Conservation (phyloP, 768 basidiomycete genomes). For the Boletales sp. region DNA sequence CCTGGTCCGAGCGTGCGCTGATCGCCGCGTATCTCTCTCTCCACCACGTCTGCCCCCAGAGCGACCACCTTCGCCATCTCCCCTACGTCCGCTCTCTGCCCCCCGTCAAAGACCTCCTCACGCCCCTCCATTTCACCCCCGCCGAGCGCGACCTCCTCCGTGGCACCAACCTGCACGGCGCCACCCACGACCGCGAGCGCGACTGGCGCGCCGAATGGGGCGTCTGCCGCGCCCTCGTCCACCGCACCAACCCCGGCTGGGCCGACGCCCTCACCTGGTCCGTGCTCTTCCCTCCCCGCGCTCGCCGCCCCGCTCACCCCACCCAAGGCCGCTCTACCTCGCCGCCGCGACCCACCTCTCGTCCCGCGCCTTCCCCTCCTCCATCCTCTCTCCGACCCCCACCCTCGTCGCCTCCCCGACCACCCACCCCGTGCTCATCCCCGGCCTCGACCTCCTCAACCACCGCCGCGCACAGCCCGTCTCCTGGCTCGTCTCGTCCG, state of each 20-base stretch:
- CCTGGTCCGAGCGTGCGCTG: slow-evolving; percentile 63
- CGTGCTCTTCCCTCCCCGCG: slow-evolving; percentile 15
- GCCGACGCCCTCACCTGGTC: slow-evolving; percentile 65
- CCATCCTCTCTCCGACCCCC: slow-evolving; percentile 58
- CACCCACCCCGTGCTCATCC: slow-evolving; percentile 77
- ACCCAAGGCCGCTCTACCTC: slow-evolving; percentile 66
- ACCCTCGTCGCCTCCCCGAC: slow-evolving; percentile 47
- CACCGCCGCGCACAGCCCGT: slow-evolving; percentile 78
- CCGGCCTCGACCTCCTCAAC: slow-evolving; percentile 84
- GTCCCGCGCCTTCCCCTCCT: slow-evolving; percentile 88
- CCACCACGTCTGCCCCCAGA: slow-evolving; percentile 49
- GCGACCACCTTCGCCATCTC: slow-evolving; percentile 33
- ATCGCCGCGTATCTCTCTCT: slow-evolving; percentile 64
- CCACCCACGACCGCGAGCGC: slow-evolving; percentile 60
- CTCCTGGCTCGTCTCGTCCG: slow-evolving; percentile 64
- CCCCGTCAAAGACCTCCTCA: slow-evolving; percentile 48
- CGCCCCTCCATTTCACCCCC: slow-evolving; percentile 68
- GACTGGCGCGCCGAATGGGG: slow-evolving; percentile 65
- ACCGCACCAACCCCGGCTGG: slow-evolving; percentile 37
- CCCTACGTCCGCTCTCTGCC: slow-evolving; percentile 75
- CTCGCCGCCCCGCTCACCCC: slow-evolving; percentile 21
- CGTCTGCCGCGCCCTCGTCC: slow-evolving; percentile 44
- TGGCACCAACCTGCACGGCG: slow-evolving; percentile 80
- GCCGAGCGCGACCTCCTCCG: slow-evolving; percentile 62
- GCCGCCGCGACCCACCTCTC: slow-evolving; percentile 74